These are phyloP conservation scores for Schwanniomyces pseudopolymorphus DNA, from an alignment of 805 yeast genomes.

Conservation along the genomic window DNA sequence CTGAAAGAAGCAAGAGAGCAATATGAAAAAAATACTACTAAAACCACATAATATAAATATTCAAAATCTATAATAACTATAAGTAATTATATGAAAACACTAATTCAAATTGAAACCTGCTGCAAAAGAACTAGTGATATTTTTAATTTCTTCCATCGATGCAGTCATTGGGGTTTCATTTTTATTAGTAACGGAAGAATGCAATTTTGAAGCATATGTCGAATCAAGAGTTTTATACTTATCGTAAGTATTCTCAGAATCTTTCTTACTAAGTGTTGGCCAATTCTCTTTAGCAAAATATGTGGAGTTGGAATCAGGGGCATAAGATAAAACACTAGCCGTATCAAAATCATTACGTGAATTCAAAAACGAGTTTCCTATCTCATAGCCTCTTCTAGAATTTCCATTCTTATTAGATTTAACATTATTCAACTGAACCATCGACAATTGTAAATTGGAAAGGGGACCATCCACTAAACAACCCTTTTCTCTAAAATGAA, in stretches of 20 bases:
- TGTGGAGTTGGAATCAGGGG: constrained; percentile 6
- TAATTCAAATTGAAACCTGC: constrained; percentile 25
- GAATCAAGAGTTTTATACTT: constrained; percentile 19
- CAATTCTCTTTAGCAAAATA: constrained; percentile 14
- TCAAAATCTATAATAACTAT: neutral
- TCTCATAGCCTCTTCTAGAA: constrained; percentile 6
- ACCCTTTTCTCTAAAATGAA: constrained; percentile 79
- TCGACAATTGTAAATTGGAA: constrained; percentile 72
- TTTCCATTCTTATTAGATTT: constrained; percentile 18
- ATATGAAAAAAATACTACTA: neutral
- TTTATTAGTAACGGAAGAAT: constrained; percentile 7
- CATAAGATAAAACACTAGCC: constrained; percentile 27
- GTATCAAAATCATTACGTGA: constrained; percentile 22
- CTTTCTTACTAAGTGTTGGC: constrained; percentile 24
- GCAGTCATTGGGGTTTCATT: neutral
- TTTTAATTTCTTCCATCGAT: constrained; percentile 33
- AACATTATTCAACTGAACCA: constrained; percentile 49
- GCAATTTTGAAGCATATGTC: constrained; percentile 34
- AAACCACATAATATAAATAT: too few relatives aligned
- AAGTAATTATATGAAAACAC: neutral
- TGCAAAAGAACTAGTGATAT: constrained; percentile 40
- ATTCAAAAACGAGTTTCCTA: constrained; percentile 10
- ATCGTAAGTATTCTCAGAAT: constrained; percentile 9
- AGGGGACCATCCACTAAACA: constrained; percentile 89
- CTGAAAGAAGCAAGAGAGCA: neutral